These are phyloP conservation scores for Psilocybe cubensis DNA, from an alignment of 768 basidiomycete species.

Conservation along the genomic window DNA sequence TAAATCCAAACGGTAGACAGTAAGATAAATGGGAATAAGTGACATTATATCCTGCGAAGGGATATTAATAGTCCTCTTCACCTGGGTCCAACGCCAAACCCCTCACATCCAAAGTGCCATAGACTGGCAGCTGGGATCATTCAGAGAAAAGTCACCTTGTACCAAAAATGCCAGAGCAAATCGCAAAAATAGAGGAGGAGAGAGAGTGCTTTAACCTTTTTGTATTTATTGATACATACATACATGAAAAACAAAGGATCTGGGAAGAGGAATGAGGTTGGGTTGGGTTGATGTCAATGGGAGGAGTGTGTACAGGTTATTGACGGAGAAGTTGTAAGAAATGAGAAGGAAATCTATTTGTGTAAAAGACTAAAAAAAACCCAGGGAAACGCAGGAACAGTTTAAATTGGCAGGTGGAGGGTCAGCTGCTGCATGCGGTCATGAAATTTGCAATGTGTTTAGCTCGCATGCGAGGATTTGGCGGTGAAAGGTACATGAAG, in stretches of 20 bases:
- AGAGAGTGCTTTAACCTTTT: not conserved
- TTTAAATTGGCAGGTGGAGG: not conserved
- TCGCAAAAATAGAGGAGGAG: not conserved
- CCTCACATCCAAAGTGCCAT: not conserved
- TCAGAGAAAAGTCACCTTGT: not conserved
- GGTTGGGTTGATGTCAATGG: too few relatives aligned
- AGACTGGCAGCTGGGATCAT: not conserved
- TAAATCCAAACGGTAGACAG: not conserved
- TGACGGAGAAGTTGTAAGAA: not conserved
- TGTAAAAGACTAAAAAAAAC: not conserved
- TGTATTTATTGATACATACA: slow-evolving; percentile 1
- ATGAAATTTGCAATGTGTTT: not conserved
- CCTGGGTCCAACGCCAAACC: not conserved
- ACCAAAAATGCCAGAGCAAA: not conserved
- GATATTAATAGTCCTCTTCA: not conserved
- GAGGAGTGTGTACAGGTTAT: not conserved
- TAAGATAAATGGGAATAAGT: not conserved
- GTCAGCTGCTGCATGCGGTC: not conserved
- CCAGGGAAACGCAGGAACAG: not conserved
- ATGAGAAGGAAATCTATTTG: not conserved
- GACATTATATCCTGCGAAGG: not conserved
- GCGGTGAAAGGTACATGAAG: not conserved
- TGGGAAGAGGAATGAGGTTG: not conserved
- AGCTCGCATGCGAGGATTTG: not conserved
- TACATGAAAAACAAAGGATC: not conserved